These are phyloP conservation scores for Aspergillus sp. DNA, from an alignment of 2,329 filamentous ascomycete species.

Conservation along the genomic window DNA sequence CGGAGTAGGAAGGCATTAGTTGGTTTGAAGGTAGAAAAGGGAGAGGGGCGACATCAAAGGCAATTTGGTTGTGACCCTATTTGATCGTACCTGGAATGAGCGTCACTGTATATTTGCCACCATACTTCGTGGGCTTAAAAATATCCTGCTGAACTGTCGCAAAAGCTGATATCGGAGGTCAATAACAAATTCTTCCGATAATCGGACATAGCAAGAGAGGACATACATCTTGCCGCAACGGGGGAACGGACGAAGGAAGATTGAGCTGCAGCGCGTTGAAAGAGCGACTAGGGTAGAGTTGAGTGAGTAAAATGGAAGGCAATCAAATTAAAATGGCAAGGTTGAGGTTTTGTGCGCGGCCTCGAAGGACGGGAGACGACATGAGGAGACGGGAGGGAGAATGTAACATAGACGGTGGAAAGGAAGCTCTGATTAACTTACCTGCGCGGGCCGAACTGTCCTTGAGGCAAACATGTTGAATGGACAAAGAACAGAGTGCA, in stretches of 20 bases:
- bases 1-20: slow-evolving; percentile 4
- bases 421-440: slow-evolving; percentile 23
- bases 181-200: slow-evolving; percentile 14
- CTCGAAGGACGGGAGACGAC: slow-evolving; percentile 41
- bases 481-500: slow-evolving; percentile 5
- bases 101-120: slow-evolving; percentile 98
- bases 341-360: slow-evolving; percentile 47
- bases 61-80: neutral
- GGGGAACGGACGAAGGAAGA: slow-evolving; percentile 50
- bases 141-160: slow-evolving; percentile 90
- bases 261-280: slow-evolving; percentile 53
- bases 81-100: slow-evolving; percentile 77
- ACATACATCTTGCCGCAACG: slow-evolving; percentile 57
- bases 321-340: slow-evolving; percentile 18
- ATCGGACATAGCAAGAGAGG: neutral
- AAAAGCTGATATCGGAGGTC: slow-evolving; percentile 50
- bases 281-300: slow-evolving; percentile 54
- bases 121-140: slow-evolving; percentile 98
- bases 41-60: neutral
- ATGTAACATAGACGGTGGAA: neutral
- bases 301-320: slow-evolving; percentile 10
- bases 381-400: slow-evolving; percentile 31
- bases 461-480: slow-evolving; percentile 42
- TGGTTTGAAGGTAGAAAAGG: slow-evolving; percentile 4
- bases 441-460: slow-evolving; percentile 44